Evolutionary conservation across 2,329 filamentous ascomycete genomes (phyloP).

Genomic region (Fulvia fulva): DNA sequence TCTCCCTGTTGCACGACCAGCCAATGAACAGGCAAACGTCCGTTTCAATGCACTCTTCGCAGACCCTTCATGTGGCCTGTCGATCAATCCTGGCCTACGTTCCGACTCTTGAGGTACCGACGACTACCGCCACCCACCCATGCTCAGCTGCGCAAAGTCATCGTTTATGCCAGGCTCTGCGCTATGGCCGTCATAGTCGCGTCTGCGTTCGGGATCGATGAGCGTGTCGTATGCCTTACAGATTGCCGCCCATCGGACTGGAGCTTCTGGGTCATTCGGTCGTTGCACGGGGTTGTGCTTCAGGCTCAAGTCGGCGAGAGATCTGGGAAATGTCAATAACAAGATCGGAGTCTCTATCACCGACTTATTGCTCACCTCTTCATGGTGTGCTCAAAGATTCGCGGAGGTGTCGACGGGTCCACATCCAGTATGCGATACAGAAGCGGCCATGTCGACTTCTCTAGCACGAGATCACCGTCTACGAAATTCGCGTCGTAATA

Average conservation of each 20-base stretch:
- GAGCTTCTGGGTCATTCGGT: constrained; percentile 25
- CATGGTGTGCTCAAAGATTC: constrained; percentile 12
- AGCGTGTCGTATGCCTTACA: constrained; percentile 24
- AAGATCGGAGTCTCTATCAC: neutral
- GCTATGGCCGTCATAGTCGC: constrained; percentile 19
- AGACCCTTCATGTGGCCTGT: neutral
- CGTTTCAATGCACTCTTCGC: neutral
- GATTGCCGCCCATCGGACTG: constrained; percentile 25
- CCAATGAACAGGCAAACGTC: neutral
- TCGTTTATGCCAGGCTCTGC: neutral
- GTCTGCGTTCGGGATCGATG: constrained; percentile 17
- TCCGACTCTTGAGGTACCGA: neutral
- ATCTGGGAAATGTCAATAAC: constrained; percentile 6
- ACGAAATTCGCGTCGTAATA: neutral
- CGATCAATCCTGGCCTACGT: neutral
- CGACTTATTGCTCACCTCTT: constrained; percentile 14
- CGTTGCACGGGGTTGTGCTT: constrained; percentile 21
- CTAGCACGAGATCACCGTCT: neutral
- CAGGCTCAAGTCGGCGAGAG: constrained; percentile 14
- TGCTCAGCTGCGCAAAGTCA: neutral
- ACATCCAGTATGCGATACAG: constrained; percentile 27
- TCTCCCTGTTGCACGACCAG: neutral
- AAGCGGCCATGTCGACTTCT: constrained; percentile 20
- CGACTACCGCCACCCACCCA: neutral
- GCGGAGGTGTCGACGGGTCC: constrained; percentile 16